phyloP scores from a whole-genome alignment of 106 monocot genomes.

The Acanthochlamys bracteata region DNA sequence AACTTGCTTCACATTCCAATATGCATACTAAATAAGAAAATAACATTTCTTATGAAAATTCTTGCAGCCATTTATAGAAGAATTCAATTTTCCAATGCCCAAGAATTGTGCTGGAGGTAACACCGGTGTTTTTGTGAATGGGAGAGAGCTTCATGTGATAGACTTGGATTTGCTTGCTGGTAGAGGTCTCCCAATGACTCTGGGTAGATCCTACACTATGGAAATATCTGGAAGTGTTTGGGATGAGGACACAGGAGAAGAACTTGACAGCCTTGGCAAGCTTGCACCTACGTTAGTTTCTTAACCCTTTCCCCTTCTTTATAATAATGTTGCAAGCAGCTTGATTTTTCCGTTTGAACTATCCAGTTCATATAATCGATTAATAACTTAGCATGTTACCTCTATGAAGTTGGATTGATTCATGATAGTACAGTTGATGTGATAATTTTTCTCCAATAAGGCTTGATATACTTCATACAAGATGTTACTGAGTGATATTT shows the following conservation, averaged over 20 bases:
- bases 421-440: no score
- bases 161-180: constrained; percentile 73
- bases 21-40: no score
- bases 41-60: not conserved
- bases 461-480: no score
- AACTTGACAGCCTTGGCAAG: constrained; percentile 86
- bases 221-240: constrained; percentile 83
- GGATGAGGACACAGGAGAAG: constrained; percentile 81
- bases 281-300: constrained; percentile 91
- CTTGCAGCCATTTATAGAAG: constrained; percentile 86
- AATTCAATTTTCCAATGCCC: constrained; percentile 84
- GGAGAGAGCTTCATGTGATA: constrained; percentile 88
- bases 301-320: not conserved
- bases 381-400: no score
- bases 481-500: no score
- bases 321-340: not conserved
- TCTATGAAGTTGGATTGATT: no score
- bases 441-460: no score
- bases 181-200: constrained; percentile 57
- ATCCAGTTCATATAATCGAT: no score
- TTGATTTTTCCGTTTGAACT: not conserved
- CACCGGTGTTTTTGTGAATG: constrained; percentile 77
- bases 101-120: constrained; percentile 82
- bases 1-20: not conserved
- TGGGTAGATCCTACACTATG: constrained; percentile 49